phyloP scores from a whole-genome alignment of 2,329 filamentous ascomycete species.

The Microcera coccophila region DNA sequence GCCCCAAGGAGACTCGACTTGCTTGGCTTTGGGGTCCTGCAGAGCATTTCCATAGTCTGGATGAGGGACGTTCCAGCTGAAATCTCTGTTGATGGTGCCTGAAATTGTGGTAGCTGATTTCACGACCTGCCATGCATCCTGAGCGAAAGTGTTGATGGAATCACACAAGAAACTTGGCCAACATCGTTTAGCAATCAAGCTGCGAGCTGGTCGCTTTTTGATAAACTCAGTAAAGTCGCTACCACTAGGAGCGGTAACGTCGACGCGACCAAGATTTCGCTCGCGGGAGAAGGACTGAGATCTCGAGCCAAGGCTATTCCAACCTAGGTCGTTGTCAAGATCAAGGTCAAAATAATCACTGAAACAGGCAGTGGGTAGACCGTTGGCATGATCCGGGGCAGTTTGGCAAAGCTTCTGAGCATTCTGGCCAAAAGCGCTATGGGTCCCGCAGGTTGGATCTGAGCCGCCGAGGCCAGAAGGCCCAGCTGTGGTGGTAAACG shows the following conservation, averaged over 20 bases:
- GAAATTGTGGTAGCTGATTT: slow-evolving; percentile 7
- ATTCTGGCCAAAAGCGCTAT: background rate
- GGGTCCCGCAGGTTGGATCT: too few species aligned
- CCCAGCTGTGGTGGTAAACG: background rate
- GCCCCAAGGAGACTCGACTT: slow-evolving; percentile 28
- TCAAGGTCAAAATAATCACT: slow-evolving; percentile 27
- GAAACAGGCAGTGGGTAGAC: slow-evolving; percentile 25
- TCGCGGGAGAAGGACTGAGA: slow-evolving; percentile 5
- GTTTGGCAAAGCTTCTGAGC: slow-evolving; percentile 5
- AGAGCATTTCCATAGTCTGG: slow-evolving; percentile 12
- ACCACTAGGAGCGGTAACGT: background rate
- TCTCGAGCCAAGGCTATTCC: slow-evolving; percentile 9
- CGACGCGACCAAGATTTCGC: slow-evolving; percentile 1
- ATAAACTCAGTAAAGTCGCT: background rate
- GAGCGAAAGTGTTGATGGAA: background rate
- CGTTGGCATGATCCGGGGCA: slow-evolving; percentile 20
- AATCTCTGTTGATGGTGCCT: slow-evolving; percentile 10
- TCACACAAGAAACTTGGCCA: background rate
- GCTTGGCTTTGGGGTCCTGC: slow-evolving; percentile 15
- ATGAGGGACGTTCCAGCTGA: slow-evolving; percentile 21
- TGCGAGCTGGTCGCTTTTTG: background rate
- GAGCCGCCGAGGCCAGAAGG: background rate
- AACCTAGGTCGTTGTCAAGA: slow-evolving; percentile 26
- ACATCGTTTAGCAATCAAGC: background rate
- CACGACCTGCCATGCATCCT: slow-evolving; percentile 2